Base-by-base conservation (phyloP, 371 early-diverging fungal species). In the Massospora cicadina region DNA sequence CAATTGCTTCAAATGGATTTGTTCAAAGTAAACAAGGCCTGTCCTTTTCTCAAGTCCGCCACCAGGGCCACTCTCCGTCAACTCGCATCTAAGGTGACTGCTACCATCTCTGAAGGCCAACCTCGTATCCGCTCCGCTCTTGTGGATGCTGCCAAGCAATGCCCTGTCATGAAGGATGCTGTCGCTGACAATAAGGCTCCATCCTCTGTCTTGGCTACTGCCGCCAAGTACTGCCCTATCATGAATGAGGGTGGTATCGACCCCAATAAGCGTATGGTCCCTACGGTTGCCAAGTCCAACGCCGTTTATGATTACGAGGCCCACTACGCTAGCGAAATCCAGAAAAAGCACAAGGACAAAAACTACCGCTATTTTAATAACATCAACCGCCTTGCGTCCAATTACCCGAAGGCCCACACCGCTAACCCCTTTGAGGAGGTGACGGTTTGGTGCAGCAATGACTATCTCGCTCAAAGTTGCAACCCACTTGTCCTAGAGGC, bases 381-480 rank as follows among this genome's bases (percentile, higher is more conserved):
- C 82, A 95, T 98, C 81, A 98, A 95, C 75, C 90, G 98, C 31
- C 77, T 98, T 29, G 98, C 98, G 1, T 76, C 86, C 73, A 76
- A 83, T 68, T 96, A 84, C 73, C 98, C 98, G 56, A 81, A 77
- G 63, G 98, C 98, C 30, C 96, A 95, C 76, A 92, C 95, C 28
- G 90, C 87, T 28, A 85, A 84, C 61, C 74, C 78, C 58, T 80
- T 85, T 23, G 87, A 91, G 68, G 77, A 85, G 71, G 97, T 98
- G 55, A 93, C 95, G 10, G 98, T 98, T 57, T 98, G 98, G 98
- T 98, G 98, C 77, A 89, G 91, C 68, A 98, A 98, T 79, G 98
- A 98, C 74, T 98, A 98, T 73, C 81, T 98, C 60, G 98, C 96
- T 54, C 93, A 93, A 91, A 82, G 86, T 58, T 85, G 89, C 75